A percentile compares a stretch with the other conserved stretches of the same genome.
These are phyloP conservation scores for Scenedesmus sp. DNA, from an alignment of 163 green algal species.

Conservation along the genomic window DNA sequence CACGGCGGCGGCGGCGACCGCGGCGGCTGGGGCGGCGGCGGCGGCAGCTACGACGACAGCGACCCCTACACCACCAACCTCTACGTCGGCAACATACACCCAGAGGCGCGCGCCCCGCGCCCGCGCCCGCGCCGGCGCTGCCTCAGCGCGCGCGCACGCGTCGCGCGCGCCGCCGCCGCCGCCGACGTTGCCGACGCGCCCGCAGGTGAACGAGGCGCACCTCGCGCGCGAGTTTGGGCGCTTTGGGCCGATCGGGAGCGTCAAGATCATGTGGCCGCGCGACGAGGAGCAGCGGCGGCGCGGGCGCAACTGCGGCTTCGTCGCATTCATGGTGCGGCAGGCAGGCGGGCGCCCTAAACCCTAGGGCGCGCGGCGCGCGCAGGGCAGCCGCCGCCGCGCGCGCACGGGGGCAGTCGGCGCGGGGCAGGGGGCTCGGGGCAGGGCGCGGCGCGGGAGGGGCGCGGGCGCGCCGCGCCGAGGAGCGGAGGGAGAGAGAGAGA, in stretches of 20 bases:
- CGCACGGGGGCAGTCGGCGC: no score
- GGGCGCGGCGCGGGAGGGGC: no score
- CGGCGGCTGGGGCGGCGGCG: neutral
- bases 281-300: constrained; percentile 90
- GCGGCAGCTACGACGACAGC: constrained; percentile 64
- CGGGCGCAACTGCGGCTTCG: constrained; percentile 92
- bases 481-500: no score
- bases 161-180: no score
- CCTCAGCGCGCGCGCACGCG: no score
- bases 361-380: no score
- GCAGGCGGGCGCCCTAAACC: no score
- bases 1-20: constrained; percentile 7
- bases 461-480: no score
- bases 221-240: constrained; percentile 91
- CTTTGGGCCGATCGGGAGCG: constrained; percentile 91
- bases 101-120: constrained; percentile 68
- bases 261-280: constrained; percentile 98
- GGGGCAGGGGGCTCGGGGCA: no score
- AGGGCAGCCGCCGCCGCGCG: no score
- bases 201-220: constrained; percentile 40
- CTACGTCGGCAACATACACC: constrained; percentile 89
- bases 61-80: constrained; percentile 92
- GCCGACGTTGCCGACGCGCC: no score
- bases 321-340: constrained; percentile 94
- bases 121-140: no score